These are phyloP conservation scores for Kandelia obovata DNA, from an alignment of 345 rosid species.

Conservation along the genomic window DNA sequence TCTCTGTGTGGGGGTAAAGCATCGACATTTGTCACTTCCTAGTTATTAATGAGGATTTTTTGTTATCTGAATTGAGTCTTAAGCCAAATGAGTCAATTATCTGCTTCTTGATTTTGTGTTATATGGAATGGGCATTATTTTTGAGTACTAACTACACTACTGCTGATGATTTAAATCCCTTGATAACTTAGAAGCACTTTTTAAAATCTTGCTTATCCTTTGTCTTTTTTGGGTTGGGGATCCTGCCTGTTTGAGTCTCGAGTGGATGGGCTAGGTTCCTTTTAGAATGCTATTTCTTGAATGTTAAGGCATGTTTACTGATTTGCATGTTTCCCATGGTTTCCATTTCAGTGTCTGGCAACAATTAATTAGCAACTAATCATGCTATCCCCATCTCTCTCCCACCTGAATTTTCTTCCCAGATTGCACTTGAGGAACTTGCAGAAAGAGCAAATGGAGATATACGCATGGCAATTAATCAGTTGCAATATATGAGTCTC, in stretches of 20 bases:
- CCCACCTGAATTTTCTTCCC: not conserved
- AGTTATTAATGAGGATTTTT: not conserved
- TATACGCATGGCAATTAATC: slow-evolving; percentile 91
- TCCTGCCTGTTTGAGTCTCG: too few species aligned
- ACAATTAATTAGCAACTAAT: slow-evolving; percentile 12
- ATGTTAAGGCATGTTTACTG: not conserved
- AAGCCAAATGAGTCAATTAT: not conserved
- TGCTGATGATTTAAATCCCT: too few species aligned
- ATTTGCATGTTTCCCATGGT: slow-evolving; percentile 8
- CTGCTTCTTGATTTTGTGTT: too few species aligned
- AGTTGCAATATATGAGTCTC: slow-evolving; percentile 91
- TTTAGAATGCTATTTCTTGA: too few species aligned
- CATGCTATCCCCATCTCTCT: too few species aligned
- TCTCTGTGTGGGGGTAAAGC: not conserved
- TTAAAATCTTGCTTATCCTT: too few species aligned
- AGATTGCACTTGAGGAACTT: slow-evolving; percentile 95
- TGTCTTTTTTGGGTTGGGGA: too few species aligned
- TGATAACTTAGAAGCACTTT: too few species aligned
- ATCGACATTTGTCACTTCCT: not conserved
- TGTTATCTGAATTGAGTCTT: not conserved
- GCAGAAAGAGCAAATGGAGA: slow-evolving; percentile 97
- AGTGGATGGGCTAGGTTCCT: too few species aligned
- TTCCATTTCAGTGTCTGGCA: slow-evolving; percentile 10
- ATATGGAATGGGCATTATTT: not conserved
- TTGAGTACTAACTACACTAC: not conserved